phyloP scores from a whole-genome alignment of 192 early-diverging fungal genomes.

The Rhizophagus prolifer region DNA sequence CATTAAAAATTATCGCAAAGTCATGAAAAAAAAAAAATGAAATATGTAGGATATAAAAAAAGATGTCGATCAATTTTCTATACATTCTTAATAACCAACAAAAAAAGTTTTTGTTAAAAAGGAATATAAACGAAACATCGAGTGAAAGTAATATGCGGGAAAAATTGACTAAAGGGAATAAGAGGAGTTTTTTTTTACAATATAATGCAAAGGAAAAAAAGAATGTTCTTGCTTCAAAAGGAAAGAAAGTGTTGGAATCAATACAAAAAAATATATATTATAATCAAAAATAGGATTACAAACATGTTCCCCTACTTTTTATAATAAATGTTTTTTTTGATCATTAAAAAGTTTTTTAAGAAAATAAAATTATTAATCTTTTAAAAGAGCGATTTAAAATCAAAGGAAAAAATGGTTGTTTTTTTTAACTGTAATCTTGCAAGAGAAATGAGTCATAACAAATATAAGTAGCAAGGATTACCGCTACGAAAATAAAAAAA shows the following conservation, averaged over 20 bases:
- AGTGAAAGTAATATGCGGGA: neutral
- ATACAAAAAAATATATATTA: neutral
- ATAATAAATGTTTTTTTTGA: neutral
- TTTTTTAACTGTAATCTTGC: neutral
- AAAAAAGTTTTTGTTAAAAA: neutral
- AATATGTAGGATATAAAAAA: neutral
- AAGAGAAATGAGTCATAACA: neutral
- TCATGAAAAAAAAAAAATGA: too few relatives aligned
- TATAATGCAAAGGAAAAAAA: neutral
- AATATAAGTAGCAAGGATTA: neutral
- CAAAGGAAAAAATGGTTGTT: neutral
- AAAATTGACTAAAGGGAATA: neutral
- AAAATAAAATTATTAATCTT: neutral
- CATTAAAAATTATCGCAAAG: too few relatives aligned
- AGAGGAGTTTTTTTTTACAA: neutral
- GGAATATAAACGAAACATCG: neutral
- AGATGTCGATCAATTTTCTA: neutral
- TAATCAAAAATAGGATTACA: neutral
- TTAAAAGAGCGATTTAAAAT: neutral
- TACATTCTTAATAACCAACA: neutral
- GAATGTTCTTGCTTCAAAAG: neutral
- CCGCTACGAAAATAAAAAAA: neutral
- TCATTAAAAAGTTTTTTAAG: neutral
- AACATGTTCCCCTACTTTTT: neutral
- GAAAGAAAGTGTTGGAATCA: neutral